Percentiles rank a stretch among this genome's conserved stretches.
phyloP scores from a whole-genome alignment of 2,329 filamentous ascomycete genomes.

The Bisporella sp. region DNA sequence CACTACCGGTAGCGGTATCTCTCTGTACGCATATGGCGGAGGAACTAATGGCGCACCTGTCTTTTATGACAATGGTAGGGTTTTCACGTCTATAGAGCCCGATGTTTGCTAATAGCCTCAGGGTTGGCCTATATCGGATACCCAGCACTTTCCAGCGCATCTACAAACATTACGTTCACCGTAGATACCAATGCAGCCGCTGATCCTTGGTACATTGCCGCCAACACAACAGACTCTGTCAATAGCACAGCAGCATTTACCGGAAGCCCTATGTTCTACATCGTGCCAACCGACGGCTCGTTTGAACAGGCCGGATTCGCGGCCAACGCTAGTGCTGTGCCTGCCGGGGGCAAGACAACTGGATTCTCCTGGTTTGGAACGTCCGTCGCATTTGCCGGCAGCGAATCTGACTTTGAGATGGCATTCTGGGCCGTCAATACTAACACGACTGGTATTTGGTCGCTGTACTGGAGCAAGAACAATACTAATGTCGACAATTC shows the following conservation, averaged over 20 bases:
- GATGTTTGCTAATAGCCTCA: too few relatives aligned
- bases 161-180: too few relatives aligned
- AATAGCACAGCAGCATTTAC: background rate
- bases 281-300: background rate
- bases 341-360: background rate
- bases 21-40: too few relatives aligned
- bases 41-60: too few relatives aligned
- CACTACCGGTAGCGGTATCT: too few relatives aligned
- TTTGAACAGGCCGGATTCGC: background rate
- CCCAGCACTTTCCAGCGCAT: too few relatives aligned
- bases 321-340: background rate
- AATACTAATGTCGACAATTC: background rate
- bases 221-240: slow-evolving; percentile 41
- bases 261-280: background rate
- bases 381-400: background rate
- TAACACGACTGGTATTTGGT: background rate
- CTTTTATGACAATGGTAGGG: too few relatives aligned
- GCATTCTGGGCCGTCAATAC: background rate
- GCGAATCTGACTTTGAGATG: background rate
- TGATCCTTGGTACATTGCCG: slow-evolving; percentile 30
- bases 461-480: background rate
- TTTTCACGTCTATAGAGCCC: too few relatives aligned
- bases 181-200: too few relatives aligned
- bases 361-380: background rate
- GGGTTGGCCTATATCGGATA: too few relatives aligned